These are phyloP conservation scores for Neltuma alba DNA, from an alignment of 306 rosid species.

Conservation along the genomic window DNA sequence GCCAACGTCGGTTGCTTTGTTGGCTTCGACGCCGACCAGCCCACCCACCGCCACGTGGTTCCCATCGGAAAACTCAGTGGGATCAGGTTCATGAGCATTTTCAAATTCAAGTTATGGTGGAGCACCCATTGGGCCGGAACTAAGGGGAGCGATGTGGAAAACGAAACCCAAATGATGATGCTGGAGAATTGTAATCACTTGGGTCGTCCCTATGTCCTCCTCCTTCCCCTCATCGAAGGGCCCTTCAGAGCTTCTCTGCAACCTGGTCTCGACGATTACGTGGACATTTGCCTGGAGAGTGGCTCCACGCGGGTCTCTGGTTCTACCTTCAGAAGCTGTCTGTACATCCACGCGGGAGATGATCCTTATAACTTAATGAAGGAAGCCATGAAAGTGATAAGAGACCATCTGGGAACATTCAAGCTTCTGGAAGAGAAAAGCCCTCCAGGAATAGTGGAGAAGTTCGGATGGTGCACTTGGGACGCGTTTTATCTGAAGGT, in stretches of 20 bases:
- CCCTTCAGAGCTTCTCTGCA: conserved; percentile 61
- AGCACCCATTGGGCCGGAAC: conserved; percentile 67
- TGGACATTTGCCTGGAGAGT: conserved; percentile 67
- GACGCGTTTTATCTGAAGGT: conserved; percentile 80
- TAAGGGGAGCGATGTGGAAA: conserved; percentile 52
- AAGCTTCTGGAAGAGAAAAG: conserved; percentile 63
- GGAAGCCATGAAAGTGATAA: conserved; percentile 52
- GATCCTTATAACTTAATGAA: conserved; percentile 56
- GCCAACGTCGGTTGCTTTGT: conserved; percentile 50
- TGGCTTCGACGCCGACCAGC: conserved; percentile 51
- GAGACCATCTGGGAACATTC: conserved; percentile 58
- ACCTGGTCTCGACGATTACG: conserved; percentile 38
- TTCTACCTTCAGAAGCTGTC: conserved; percentile 49
- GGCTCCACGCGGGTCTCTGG: conserved; percentile 57
- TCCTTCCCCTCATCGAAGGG: conserved; percentile 69
- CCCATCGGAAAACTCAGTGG: conserved; percentile 52
- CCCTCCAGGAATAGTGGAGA: conserved; percentile 59
- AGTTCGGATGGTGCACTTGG: conserved; percentile 88
- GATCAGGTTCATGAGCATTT: conserved; percentile 59
- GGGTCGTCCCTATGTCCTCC: conserved; percentile 56
- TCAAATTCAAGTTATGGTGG: conserved; percentile 85
- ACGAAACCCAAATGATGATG: conserved; percentile 68
- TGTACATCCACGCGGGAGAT: conserved; percentile 58
- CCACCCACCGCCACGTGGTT: conserved; percentile 49
- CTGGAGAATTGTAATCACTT: conserved; percentile 39